phyloP scores from a whole-genome alignment of 1,139 yeast genomes.

The Schizosaccharomyces versatilis region DNA sequence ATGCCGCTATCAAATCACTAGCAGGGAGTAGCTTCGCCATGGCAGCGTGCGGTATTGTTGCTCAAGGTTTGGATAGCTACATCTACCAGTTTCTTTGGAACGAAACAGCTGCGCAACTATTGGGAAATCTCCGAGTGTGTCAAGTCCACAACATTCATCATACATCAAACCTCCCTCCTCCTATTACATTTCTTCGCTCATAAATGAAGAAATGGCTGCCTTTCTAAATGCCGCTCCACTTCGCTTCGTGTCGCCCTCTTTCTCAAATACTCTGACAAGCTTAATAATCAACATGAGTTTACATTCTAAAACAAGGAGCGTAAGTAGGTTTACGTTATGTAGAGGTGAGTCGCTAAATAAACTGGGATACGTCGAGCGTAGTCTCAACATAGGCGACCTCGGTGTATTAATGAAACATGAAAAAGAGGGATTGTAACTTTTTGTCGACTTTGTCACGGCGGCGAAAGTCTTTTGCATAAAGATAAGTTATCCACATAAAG shows the following conservation, averaged over 20 bases:
- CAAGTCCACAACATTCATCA: not conserved
- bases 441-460: not conserved
- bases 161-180: too few relatives aligned
- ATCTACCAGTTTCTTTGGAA: constrained; percentile 12
- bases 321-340: not conserved
- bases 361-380: not conserved
- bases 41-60: constrained; percentile 7
- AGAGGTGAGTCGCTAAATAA: not conserved
- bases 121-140: not conserved
- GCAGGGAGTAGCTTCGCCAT: constrained; percentile 8
- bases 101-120: constrained; percentile 5
- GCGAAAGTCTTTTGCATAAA: constrained; percentile 7
- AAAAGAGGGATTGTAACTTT: not conserved
- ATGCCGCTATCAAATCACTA: constrained; percentile 7
- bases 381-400: not conserved
- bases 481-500: constrained; percentile 18
- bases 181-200: too few relatives aligned
- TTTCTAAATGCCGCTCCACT: too few relatives aligned
- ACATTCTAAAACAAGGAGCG: too few relatives aligned
- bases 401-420: too few relatives aligned
- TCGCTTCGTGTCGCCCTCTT: too few relatives aligned
- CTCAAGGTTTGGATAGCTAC: constrained; percentile 8
- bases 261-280: too few relatives aligned
- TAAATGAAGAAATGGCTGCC: too few relatives aligned
- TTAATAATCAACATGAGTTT: too few relatives aligned